Evolutionary conservation across 805 yeast species (phyloP), one percentile per base, ranked within the genome.

Genomic region (Pichia eremophila): DNA sequence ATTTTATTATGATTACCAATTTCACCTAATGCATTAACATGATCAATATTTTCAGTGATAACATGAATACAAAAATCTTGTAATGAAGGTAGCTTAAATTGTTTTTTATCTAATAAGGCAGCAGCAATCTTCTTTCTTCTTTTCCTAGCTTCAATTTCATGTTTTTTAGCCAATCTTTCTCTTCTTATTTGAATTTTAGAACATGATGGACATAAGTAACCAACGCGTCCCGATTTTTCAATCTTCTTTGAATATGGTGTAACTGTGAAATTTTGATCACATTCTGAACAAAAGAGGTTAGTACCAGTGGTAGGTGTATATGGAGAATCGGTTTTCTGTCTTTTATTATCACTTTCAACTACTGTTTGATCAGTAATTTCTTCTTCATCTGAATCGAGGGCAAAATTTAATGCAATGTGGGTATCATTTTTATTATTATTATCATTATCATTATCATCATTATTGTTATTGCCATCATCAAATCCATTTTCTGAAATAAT

Each of bases 51-150:
- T 34, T 70, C 70, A 0, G 88, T 79, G 35, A 86, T 79, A 17
- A 77, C 70, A 31, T 72, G 67, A 51, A 93, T 85, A 57, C 97
- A 87, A 22, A 84, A 58, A 54, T 89, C 96, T 64, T 89, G 97
- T 39, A 93, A 69, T 10, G 85, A 73, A 2, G 95, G 84, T 5
- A 85, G 62, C 46, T 67, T 71, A 35, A 75, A 78, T 22, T 78
- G 79, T 48, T 78, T 75, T 57, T 80, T 75, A 57, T 93, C 90
- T 44, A 93, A 69, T 40, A 93, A 71, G 4, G 96, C 95, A 47
- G 82, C 85, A 0, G 98, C 96, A 42, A 83, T 69, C 66, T 79
- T 80, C 68, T 85, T 85, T 49, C 95, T 75, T 55, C 77, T 77
- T 60, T 84, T 84, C 45, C 93, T 71, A 17, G 85, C 86, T 46